Conservation (phyloP, 306 rosid species). For the Trifolium fragiferum region DNA sequence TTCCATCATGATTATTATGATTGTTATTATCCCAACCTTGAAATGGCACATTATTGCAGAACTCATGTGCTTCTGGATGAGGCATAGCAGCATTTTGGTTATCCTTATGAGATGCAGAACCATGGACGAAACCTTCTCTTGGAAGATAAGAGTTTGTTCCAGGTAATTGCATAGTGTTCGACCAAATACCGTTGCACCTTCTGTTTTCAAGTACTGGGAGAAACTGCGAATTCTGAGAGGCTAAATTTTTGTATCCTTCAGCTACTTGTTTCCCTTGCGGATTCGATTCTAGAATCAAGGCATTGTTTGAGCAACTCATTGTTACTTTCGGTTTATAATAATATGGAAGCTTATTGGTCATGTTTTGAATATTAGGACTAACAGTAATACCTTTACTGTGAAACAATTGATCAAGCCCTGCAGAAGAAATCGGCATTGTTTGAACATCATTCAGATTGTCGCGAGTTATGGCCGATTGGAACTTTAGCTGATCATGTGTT, state of each 20-base stretch:
- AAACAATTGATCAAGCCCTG: conserved; percentile 52
- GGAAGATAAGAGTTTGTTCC: background rate
- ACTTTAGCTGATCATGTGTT: conserved; percentile 52
- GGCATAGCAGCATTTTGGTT: conserved; percentile 36
- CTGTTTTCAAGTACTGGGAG: background rate
- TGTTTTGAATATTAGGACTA: conserved; percentile 38
- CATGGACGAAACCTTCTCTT: conserved; percentile 1
- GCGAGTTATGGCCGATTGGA: conserved; percentile 44
- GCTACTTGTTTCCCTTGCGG: background rate
- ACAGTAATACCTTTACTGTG: conserved; percentile 29
- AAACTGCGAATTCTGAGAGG: background rate
- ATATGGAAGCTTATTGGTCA: conserved; percentile 49
- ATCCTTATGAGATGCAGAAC: conserved; percentile 26
- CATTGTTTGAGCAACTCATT: conserved; percentile 14
- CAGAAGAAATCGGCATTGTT: conserved; percentile 41
- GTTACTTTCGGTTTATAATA: conserved; percentile 37
- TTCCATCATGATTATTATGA: conserved; percentile 52
- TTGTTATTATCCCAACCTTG: conserved; percentile 65
- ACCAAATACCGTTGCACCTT: background rate
- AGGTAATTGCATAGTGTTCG: background rate
- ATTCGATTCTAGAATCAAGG: background rate
- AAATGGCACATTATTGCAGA: conserved; percentile 35
- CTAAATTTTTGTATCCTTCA: conserved; percentile 2
- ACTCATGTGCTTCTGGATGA: background rate
- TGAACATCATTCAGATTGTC: conserved; percentile 54